These are phyloP conservation scores for Penicillium dipodomyicola DNA, from an alignment of 495 filamentous ascomycete genomes.

Conservation along the genomic window DNA sequence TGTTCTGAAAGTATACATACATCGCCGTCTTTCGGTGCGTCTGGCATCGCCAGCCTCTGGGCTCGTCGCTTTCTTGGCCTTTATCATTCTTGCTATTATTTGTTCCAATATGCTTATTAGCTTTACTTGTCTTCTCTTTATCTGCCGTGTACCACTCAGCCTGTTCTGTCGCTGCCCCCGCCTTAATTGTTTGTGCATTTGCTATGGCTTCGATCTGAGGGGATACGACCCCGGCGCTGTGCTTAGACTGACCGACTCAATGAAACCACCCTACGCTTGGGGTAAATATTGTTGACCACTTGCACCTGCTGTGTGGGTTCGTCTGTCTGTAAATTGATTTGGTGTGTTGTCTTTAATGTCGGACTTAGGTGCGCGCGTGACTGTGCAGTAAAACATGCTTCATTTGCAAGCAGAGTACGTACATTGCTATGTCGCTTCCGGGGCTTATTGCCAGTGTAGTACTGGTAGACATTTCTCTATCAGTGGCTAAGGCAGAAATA, in stretches of 20 bases:
- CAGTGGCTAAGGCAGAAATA: no score
- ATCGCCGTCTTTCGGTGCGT: background rate
- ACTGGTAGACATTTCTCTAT: no score
- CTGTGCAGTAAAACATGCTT: background rate
- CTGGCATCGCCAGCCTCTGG: background rate
- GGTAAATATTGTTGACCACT: background rate
- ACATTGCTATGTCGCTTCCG: no score
- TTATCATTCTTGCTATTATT: background rate
- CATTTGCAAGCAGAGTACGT: no score
- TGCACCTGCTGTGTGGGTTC: background rate
- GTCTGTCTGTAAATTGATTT: background rate
- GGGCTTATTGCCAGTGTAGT: no score
- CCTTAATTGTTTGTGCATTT: conserved; percentile 4
- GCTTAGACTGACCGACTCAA: conserved; percentile 7
- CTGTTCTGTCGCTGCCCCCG: background rate
- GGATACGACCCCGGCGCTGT: conserved; percentile 5
- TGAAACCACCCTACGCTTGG: conserved; percentile 1
- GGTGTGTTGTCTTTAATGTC: background rate
- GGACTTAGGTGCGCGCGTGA: no score
- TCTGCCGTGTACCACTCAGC: background rate
- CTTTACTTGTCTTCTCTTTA: conserved; percentile 1
- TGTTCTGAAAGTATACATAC: background rate
- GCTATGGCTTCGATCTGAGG: conserved; percentile 1
- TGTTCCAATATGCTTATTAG: conserved; percentile 6
- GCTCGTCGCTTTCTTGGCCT: background rate